These are phyloP conservation scores for Collybia sordida DNA, from an alignment of 768 basidiomycete species.

Conservation along the genomic window DNA sequence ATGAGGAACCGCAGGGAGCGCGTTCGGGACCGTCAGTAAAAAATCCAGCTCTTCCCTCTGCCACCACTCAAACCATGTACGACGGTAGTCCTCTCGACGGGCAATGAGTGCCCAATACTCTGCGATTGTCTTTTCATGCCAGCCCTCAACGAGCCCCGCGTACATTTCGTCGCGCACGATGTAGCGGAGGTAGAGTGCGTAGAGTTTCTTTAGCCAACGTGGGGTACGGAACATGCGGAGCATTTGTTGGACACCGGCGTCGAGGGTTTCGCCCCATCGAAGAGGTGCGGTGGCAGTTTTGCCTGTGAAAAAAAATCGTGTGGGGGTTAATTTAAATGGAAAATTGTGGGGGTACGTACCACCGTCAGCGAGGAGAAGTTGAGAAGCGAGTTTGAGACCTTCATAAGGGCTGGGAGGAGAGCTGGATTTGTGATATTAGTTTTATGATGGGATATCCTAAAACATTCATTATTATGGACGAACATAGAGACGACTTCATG, in stretches of 20 bases:
- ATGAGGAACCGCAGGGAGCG: conserved; percentile 54
- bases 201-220: conserved; percentile 42
- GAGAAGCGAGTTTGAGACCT: conserved; percentile 50
- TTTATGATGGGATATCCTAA: neutral
- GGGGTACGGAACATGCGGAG: conserved; percentile 44
- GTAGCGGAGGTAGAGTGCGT: conserved; percentile 51
- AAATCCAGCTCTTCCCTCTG: conserved; percentile 50
- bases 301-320: conserved; percentile 5
- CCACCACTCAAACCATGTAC: conserved; percentile 41
- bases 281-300: conserved; percentile 34
- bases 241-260: conserved; percentile 42
- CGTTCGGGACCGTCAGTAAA: conserved; percentile 57
- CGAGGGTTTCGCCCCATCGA: conserved; percentile 42
- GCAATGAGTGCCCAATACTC: conserved; percentile 51
- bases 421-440: conserved; percentile 16
- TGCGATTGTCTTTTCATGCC: conserved; percentile 39
- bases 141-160: conserved; percentile 51
- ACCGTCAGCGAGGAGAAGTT: conserved; percentile 52
- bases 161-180: conserved; percentile 51
- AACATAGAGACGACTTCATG: conserved; percentile 52
- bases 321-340: no score
- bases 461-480: conserved; percentile 12
- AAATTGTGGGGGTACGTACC: no score
- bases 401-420: conserved; percentile 49
- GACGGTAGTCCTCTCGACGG: conserved; percentile 42